These are phyloP conservation scores for Ascochyta rabiei DNA, from an alignment of 2,329 filamentous ascomycete species.

Conservation along the genomic window DNA sequence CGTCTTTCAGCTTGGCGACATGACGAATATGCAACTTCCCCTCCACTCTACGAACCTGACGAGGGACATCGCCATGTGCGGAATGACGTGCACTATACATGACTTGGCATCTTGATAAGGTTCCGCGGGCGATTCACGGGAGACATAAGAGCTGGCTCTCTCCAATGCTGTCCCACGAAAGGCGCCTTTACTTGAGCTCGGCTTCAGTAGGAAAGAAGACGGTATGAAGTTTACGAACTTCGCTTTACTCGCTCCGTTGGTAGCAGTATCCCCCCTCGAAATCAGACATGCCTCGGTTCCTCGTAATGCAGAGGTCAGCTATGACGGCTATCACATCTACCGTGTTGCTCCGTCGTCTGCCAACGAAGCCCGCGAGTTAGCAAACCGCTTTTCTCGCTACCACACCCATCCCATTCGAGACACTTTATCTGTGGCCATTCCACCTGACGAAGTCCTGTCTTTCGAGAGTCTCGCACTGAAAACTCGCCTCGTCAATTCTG, in stretches of 20 bases:
- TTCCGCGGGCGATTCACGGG: not conserved
- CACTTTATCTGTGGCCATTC: constrained; percentile 44
- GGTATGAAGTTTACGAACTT: constrained; percentile 21
- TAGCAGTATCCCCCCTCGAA: constrained; percentile 19
- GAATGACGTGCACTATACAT: not conserved
- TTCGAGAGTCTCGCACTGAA: constrained; percentile 49
- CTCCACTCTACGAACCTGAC: constrained; percentile 4
- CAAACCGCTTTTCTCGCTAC: constrained; percentile 22
- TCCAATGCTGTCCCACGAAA: not conserved
- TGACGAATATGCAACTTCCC: constrained; percentile 21
- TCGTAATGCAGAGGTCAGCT: constrained; percentile 13
- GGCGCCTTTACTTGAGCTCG: not conserved
- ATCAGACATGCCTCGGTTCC: not conserved
- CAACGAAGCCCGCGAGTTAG: constrained; percentile 23
- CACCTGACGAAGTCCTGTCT: constrained; percentile 46
- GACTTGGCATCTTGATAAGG: not conserved
- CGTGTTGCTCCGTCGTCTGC: constrained; percentile 23
- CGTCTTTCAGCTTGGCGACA: constrained; percentile 21
- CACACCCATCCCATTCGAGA: constrained; percentile 30
- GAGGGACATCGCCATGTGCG: not conserved
- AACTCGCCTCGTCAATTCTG: constrained; percentile 50
- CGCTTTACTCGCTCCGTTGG: constrained; percentile 18
- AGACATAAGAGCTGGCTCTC: not conserved
- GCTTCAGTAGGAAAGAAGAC: not conserved
- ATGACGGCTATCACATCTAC: constrained; percentile 30